Evolutionary conservation across 2,329 filamentous ascomycete genomes (phyloP).

Genomic region (Neoarthrinium moseri): DNA sequence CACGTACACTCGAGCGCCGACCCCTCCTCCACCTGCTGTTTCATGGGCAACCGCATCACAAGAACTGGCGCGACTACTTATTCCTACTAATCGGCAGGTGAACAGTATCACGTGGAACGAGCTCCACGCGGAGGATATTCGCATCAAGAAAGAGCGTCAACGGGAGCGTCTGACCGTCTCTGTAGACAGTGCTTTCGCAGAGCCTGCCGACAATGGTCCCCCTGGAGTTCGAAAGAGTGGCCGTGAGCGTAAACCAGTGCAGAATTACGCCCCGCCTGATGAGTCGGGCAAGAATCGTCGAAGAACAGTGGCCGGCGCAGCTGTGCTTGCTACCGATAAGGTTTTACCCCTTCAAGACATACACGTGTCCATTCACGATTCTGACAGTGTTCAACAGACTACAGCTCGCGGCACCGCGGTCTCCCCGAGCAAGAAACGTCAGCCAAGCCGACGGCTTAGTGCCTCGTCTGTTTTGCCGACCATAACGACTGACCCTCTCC

Average conservation of each 20-base stretch:
- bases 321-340: conserved; percentile 44
- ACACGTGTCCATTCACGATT: not conserved
- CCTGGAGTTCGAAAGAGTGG: conserved; percentile 59
- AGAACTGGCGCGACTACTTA: conserved; percentile 78
- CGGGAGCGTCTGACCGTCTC: not conserved
- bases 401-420: conserved; percentile 30
- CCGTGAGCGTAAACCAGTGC: conserved; percentile 65
- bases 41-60: conserved; percentile 82
- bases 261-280: conserved; percentile 51
- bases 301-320: conserved; percentile 58
- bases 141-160: conserved; percentile 59
- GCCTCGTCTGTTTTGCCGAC: conserved; percentile 38
- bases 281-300: conserved; percentile 50
- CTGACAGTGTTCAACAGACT: conserved; percentile 27
- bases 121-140: conserved; percentile 66
- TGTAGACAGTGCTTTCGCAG: no score
- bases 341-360: conserved; percentile 22
- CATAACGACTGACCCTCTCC: conserved; percentile 20
- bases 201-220: conserved; percentile 38
- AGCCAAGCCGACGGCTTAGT: conserved; percentile 48
- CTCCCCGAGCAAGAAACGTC: conserved; percentile 24
- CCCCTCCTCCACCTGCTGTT: conserved; percentile 76
- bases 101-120: conserved; percentile 77
- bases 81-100: conserved; percentile 73
- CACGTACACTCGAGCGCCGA: conserved; percentile 42